These are phyloP conservation scores for Pyrenochaeta sp. DNA, from an alignment of 2,329 filamentous ascomycete species.

Conservation along the genomic window DNA sequence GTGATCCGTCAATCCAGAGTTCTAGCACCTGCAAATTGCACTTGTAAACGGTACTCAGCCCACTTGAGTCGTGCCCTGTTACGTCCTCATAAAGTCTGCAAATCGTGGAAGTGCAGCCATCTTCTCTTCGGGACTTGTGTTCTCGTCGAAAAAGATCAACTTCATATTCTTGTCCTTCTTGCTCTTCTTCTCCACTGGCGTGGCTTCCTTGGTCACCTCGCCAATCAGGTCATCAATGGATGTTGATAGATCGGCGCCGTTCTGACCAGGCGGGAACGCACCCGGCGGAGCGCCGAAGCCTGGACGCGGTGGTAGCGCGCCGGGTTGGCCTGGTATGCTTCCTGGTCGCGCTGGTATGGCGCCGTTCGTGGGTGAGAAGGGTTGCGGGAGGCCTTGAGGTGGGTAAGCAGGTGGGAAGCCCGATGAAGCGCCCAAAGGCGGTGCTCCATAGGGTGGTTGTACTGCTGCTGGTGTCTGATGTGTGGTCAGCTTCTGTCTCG, in stretches of 20 bases:
- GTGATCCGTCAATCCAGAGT: too few species aligned
- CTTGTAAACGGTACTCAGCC: background rate
- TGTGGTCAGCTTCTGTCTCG: constrained; percentile 13
- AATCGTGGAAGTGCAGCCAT: constrained; percentile 83
- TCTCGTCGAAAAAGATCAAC: constrained; percentile 84
- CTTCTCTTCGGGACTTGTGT: constrained; percentile 85
- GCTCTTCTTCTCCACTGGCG: constrained; percentile 61
- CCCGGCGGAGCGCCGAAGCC: constrained; percentile 39
- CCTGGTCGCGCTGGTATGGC: constrained; percentile 32
- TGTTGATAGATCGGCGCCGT: constrained; percentile 41
- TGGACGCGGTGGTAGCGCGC: constrained; percentile 49
- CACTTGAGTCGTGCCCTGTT: background rate
- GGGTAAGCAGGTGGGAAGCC: constrained; percentile 33
- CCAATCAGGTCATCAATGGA: constrained; percentile 62
- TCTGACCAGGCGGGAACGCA: constrained; percentile 21
- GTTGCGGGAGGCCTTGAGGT: constrained; percentile 22
- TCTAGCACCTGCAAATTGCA: too few species aligned
- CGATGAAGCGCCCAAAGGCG: constrained; percentile 27
- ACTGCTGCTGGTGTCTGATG: constrained; percentile 31
- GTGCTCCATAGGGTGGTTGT: constrained; percentile 25
- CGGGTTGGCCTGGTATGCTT: constrained; percentile 42
- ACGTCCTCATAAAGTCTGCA: constrained; percentile 53
- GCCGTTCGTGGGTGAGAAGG: constrained; percentile 39
- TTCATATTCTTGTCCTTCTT: constrained; percentile 68
- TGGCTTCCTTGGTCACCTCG: constrained; percentile 56